Conservation (phyloP, 176 grass and related monocot genomes). For the Neostapfia colusana region DNA sequence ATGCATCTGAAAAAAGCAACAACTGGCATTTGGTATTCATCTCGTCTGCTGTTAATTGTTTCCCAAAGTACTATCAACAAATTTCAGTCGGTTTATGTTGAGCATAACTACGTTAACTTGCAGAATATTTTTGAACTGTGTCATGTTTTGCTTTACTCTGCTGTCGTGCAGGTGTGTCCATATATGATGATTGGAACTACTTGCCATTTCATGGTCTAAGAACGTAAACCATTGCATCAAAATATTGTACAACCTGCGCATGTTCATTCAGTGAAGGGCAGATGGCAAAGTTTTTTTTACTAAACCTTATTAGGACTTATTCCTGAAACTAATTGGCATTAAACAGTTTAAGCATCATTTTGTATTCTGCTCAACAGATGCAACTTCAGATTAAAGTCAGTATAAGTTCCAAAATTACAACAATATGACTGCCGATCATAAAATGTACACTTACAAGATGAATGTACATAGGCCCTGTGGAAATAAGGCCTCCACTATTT, state of each 20-base stretch:
- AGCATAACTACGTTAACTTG: not conserved
- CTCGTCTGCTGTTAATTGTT: not conserved
- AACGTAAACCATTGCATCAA: not conserved
- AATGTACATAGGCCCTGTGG: constrained; percentile 19
- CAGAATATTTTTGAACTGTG: not conserved
- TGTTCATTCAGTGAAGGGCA: no score
- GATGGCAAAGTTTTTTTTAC: not conserved
- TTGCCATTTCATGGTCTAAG: not conserved
- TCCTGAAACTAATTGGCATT: not conserved
- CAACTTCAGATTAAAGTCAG: not conserved
- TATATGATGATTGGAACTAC: not conserved
- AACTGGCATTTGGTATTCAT: not conserved
- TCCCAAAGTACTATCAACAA: not conserved
- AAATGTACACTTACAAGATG: constrained; percentile 16
- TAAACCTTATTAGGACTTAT: not conserved
- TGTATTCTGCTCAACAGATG: not conserved
- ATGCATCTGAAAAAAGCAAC: not conserved
- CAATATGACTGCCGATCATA: not conserved
- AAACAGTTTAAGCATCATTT: not conserved
- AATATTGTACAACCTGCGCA: not conserved
- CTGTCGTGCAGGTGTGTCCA: not conserved
- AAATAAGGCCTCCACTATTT: constrained; percentile 40
- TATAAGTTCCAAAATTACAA: not conserved
- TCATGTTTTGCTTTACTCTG: not conserved
- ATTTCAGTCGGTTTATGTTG: not conserved